phyloP scores from a whole-genome alignment of 2,329 filamentous ascomycete species.

The Plectosphaerella plurivora region DNA sequence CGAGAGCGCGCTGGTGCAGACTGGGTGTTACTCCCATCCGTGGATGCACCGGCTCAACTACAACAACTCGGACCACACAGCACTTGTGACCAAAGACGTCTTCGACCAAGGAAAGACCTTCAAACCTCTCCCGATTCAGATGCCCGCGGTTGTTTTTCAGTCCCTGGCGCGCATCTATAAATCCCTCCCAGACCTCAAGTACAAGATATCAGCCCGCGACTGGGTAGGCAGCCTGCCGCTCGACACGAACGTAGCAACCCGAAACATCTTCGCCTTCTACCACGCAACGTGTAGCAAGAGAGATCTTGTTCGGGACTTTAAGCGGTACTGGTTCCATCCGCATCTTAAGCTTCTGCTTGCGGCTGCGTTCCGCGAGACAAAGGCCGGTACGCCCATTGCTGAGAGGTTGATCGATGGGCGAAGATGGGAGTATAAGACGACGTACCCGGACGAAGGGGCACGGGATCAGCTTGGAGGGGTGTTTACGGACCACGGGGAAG shows the following conservation, averaged over 20 bases:
- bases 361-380: neutral
- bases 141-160: constrained; percentile 10
- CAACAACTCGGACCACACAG: neutral
- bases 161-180: constrained; percentile 8
- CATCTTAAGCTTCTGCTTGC: constrained; percentile 8
- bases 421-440: constrained; percentile 8
- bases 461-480: neutral
- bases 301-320: constrained; percentile 13
- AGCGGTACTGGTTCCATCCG: constrained; percentile 15
- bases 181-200: constrained; percentile 1
- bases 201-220: neutral
- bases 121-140: constrained; percentile 14
- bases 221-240: constrained; percentile 13
- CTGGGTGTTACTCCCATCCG: neutral
- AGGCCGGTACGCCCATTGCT: constrained; percentile 6
- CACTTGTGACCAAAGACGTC: constrained; percentile 9
- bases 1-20: neutral
- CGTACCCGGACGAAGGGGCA: constrained; percentile 5
- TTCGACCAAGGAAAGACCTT: constrained; percentile 7
- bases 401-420: constrained; percentile 11
- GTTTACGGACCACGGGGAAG: neutral
- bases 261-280: constrained; percentile 16
- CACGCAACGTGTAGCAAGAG: constrained; percentile 18
- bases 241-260: constrained; percentile 16
- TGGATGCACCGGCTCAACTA: neutral